Evolutionary conservation across 2,329 filamentous ascomycete species (phyloP), one percentile per base, ranked within the genome.

Genomic region (Coniella lustricola): DNA sequence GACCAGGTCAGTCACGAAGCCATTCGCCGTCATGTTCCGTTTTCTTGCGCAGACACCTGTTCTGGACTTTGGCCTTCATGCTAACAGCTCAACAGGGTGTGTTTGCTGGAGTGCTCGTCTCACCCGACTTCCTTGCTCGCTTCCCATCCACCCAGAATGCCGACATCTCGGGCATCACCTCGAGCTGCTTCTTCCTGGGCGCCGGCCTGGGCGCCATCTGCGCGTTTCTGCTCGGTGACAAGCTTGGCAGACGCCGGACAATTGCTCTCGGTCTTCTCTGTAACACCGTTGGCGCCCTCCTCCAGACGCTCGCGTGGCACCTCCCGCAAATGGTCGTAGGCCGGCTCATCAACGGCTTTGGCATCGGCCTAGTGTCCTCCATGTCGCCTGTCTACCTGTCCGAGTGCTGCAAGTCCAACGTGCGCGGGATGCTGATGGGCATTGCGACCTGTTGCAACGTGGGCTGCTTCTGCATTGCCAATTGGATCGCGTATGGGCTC

Each of bases 381-480:
- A 65, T 63, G 20, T 65, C 62, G 35, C 64, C 64, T 7, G 60
- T 64, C 41, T 67, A 57, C 46, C 58, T 63, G 43, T 59, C 62
- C 20, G 63, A 67, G 45, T 63, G 57, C 37, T 62, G 59, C 7
- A 57, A 56, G 13, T 56, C 67, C 10, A 58, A 60, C 36, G 59
- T 67, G 44, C 63, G 71, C 21, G 72, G 71, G 3, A 67, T 67
- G 41, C 63, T 74, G n/a, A 67, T 75, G 34, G 69, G 71, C 3
- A 64, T 71, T 1, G 68, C 63, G n/a, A 64, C 62, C 2, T 60
- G 63, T 20, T 65, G 65, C 34, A 70, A 68, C 20, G 70, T 67
- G 7, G 56, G 64, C 3, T 68, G 66, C 10, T 70, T 74, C 33
- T 70, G 69, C 17, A 62, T 75, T 5, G 67, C 72, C 7, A 74